phyloP scores from a whole-genome alignment of 768 basidiomycete species.

The Phaeotremella skinneri region DNA sequence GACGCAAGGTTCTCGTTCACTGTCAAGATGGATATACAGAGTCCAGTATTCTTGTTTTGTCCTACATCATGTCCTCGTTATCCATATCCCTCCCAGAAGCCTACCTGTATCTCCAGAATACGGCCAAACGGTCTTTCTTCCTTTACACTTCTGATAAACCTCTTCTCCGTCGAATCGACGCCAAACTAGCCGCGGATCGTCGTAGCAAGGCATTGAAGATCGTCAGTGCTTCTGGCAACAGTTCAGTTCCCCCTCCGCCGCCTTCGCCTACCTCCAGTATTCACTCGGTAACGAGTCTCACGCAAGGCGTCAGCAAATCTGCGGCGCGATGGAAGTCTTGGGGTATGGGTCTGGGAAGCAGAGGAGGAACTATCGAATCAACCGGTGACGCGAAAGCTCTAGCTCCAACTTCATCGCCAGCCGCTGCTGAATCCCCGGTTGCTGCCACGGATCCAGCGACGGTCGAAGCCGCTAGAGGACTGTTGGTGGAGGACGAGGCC shows the following conservation, averaged over 20 bases:
- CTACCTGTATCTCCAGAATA: constrained; percentile 78
- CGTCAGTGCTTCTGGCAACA: constrained; percentile 19
- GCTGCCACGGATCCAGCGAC: constrained; percentile 2
- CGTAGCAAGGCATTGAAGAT: constrained; percentile 38
- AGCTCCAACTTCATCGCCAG: neutral
- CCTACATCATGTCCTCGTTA: constrained; percentile 69
- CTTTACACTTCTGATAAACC: constrained; percentile 80
- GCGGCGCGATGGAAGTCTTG: constrained; percentile 24
- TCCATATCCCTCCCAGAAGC: constrained; percentile 71
- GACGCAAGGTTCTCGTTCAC: constrained; percentile 38
- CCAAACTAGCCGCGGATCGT: constrained; percentile 51
- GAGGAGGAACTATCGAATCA: neutral
- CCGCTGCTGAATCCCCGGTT: neutral
- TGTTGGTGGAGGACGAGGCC: constrained; percentile 24
- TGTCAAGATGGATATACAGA: constrained; percentile 64
- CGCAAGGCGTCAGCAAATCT: constrained; percentile 9
- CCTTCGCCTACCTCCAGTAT: constrained; percentile 4
- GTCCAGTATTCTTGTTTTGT: constrained; percentile 79
- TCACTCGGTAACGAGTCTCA: constrained; percentile 13
- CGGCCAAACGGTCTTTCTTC: constrained; percentile 70
- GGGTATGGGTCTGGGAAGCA: constrained; percentile 20
- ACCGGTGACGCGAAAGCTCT: neutral
- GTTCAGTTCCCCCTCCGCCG: constrained; percentile 12
- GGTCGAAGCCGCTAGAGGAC: constrained; percentile 24
- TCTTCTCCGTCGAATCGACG: constrained; percentile 69